Evolutionary conservation across 768 basidiomycete species (phyloP), one percentile per base, ranked within the genome.

Genomic region (Piloderma croceum): DNA sequence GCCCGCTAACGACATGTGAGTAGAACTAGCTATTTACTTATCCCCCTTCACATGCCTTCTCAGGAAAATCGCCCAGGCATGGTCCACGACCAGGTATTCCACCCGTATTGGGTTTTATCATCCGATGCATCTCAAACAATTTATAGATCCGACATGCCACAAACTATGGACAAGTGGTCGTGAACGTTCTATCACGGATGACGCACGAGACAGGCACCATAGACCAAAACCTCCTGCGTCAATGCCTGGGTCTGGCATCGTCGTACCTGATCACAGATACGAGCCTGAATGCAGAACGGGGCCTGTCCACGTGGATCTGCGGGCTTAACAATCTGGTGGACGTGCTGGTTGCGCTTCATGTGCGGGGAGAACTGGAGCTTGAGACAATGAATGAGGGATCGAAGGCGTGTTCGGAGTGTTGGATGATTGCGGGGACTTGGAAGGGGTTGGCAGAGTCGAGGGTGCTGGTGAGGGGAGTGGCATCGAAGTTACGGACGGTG

Each of bases 211-310:
- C 64, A 3, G 64, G 70, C 2, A 50, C 51, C 15, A 38, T 88
- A 22, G 77, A 85, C 59, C 86, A 89, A 61, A 51, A 52, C 11
- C 52, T 72, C 25, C 66, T 89, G 31, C 75, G 81, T 41, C 74
- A 75, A 25, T 83, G 78, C 53, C 64, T 89, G 34, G 71, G 70
- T 12, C 76, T 88, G 27, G 74, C 87, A 11, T 81, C 87, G 2
- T 84, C 86, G n/a, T 87, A 81, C 54, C 75, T 89, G 33, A 57
- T 90, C 43, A 79, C 85, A 10, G 87, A 90, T 60, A 71, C 73
- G 1, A 79, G 77, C 42, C 86, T 70, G 47, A 77, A 79, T 52
- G 67, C 76, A 0, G 70, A 71, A 24, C 54, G 54, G 1, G 88
- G 85, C 1, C 60, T 79, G 19, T 46, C 51, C 11, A 73, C 78